phyloP scores from a whole-genome alignment of 2,329 filamentous ascomycete species.

The Grosmannia serpens region DNA sequence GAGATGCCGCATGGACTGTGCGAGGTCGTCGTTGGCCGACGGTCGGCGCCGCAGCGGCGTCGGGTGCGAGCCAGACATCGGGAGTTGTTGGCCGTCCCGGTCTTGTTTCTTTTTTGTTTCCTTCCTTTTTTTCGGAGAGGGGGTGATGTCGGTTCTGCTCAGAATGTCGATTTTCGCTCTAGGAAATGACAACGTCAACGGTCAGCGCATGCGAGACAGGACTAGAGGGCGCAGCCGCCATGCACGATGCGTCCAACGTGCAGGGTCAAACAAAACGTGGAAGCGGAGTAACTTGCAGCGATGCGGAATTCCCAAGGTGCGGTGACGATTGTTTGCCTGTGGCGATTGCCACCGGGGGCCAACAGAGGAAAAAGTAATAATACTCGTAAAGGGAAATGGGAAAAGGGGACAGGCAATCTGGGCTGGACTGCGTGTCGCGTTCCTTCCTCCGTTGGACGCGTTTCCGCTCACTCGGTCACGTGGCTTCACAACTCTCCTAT shows the following conservation, averaged over 20 bases:
- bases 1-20: conserved; percentile 15
- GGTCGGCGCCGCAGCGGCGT: conserved; percentile 2
- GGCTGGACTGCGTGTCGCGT: neutral
- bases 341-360: neutral
- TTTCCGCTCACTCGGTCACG: neutral
- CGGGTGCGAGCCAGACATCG: conserved; percentile 4
- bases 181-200: neutral
- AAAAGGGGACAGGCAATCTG: neutral
- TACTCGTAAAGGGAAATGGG: neutral
- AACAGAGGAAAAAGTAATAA: no score
- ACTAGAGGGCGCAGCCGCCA: neutral
- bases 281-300: neutral
- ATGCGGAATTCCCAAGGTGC: neutral
- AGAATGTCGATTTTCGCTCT: no score
- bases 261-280: neutral
- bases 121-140: neutral
- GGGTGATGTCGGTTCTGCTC: no score
- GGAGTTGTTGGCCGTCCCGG: neutral
- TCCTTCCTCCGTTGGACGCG: neutral
- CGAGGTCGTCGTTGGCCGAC: conserved; percentile 9
- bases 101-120: neutral
- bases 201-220: neutral
- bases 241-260: neutral
- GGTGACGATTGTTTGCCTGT: neutral
- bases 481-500: neutral